Percentiles rank a stretch among this genome's conserved stretches.
These are phyloP conservation scores for Zopfia rhizophila DNA, from an alignment of 2,329 filamentous ascomycete genomes.

Conservation along the genomic window DNA sequence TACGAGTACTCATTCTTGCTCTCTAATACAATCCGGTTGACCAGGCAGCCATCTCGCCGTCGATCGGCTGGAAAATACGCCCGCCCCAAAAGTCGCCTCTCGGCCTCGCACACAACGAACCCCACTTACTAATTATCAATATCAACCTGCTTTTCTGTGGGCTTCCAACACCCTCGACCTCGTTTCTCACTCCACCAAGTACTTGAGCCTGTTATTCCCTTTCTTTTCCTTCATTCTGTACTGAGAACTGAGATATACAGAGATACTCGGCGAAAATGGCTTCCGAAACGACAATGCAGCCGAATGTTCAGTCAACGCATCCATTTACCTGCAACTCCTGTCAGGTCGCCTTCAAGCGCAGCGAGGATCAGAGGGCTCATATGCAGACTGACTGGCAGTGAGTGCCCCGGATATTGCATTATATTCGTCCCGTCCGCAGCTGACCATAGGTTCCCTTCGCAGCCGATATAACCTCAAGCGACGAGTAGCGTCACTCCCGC, in stretches of 20 bases:
- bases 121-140: conserved; percentile 12
- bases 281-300: conserved; percentile 45
- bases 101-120: conserved; percentile 2
- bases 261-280: conserved; percentile 37
- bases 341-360: conserved; percentile 94
- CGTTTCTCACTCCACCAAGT: background rate
- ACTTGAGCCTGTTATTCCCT: too few relatives aligned
- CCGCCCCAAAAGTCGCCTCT: conserved; percentile 1
- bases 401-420: conserved; percentile 62
- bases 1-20: too few relatives aligned
- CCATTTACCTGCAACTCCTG: conserved; percentile 99
- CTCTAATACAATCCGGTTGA: too few relatives aligned
- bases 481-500: conserved; percentile 87
- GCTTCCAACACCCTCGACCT: conserved; percentile 16
- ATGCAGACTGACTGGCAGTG: conserved; percentile 99
- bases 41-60: too few relatives aligned
- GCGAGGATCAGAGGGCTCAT: conserved; percentile 90
- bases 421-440: too few relatives aligned
- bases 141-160: background rate
- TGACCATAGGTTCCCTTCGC: background rate
- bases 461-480: conserved; percentile 97
- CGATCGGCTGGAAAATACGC: too few relatives aligned
- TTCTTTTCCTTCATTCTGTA: conserved; percentile 1
- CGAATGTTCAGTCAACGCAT: conserved; percentile 62
- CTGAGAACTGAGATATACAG: background rate